Evolutionary conservation across 2,329 filamentous ascomycete genomes (phyloP), one percentile per base, ranked within the genome.

Genomic region (Cladosporium sp.): DNA sequence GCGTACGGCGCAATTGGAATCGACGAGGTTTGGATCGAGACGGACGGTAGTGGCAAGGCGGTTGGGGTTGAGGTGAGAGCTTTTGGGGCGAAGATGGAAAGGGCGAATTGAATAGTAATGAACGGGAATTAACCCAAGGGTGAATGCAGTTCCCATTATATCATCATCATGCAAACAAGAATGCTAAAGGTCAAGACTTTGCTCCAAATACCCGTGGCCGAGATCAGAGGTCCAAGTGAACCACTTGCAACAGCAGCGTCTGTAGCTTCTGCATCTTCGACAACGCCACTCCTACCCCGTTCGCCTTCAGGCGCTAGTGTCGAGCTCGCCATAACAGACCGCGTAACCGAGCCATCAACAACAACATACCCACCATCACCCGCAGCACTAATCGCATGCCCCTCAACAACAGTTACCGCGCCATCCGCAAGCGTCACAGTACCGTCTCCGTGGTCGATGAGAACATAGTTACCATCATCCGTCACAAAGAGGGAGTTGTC

Each of bases 11-110:
- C 70, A 58, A 36, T 51, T 67, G 21, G 70, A 65, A 11, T 68
- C 67, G 59, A 68, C 70, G 21, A 71, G 67, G 59, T 75, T 36
- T 24, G 68, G 41, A 70, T 76, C 59, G 71, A 68, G 24, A 66
- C 65, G 7, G 69, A 75, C 47, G 70, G 21, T 1, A 49, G 32
- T 6, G 68, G 68, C 2, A 66, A 67, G 47, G 70, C 68, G 32
- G 57, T 65, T 47, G 54, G 34, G 8, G 65, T 72, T 52, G 47
- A 52, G 47, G 3, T 38, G 28, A 63, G 60, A 21, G 60, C 51
- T n/a, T 63, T 36, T 30, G 60, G 60, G 44, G 47, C 51, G n/a
- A 54, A 54, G 21, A 63, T 63, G 60, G 12, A 38, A 47, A 36
- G 51, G 47, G 24, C 24, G 24, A 24, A 24, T 24, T 24, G 24